Percentiles rank a stretch among this genome's conserved stretches.
Evolutionary conservation across 495 filamentous ascomycete species (phyloP).

Genomic region (Terfezia claveryi): DNA sequence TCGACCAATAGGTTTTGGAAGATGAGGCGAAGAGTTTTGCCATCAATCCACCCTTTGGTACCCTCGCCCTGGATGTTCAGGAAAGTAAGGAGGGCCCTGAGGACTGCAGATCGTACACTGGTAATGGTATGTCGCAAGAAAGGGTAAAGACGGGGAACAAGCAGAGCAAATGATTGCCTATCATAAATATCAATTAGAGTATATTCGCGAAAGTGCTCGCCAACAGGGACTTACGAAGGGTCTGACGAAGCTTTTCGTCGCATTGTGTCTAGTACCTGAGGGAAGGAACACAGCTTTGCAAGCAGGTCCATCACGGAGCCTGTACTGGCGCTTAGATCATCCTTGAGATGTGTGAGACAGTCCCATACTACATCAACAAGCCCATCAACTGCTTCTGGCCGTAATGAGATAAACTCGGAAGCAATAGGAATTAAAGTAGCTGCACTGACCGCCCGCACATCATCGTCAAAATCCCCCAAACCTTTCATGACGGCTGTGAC

Average conservation of each 20-base stretch:
- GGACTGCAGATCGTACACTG: constrained; percentile 74
- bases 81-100: constrained; percentile 84
- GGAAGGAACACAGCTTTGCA: constrained; percentile 86
- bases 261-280: constrained; percentile 83
- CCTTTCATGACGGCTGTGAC: constrained; percentile 86
- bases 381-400: constrained; percentile 47
- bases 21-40: constrained; percentile 64
- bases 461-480: constrained; percentile 72
- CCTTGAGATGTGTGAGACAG: constrained; percentile 80
- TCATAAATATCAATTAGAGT: constrained; percentile 13
- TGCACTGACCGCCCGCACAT: constrained; percentile 90
- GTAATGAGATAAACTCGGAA: constrained; percentile 70
- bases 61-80: constrained; percentile 61
- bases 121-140: constrained; percentile 95
- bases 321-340: constrained; percentile 91
- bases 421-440: constrained; percentile 91
- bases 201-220: not conserved
- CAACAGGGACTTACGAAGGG: constrained; percentile 16
- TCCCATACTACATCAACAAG: constrained; percentile 94
- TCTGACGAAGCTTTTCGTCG: constrained; percentile 67
- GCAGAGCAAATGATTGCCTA: constrained; percentile 66
- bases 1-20: constrained; percentile 94
- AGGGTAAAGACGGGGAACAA: constrained; percentile 85
- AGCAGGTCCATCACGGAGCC: constrained; percentile 95
- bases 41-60: constrained; percentile 78